Evolutionary conservation across 768 basidiomycete genomes (phyloP), one percentile per base, ranked within the genome.

Genomic region (Floccularia luteovirens): DNA sequence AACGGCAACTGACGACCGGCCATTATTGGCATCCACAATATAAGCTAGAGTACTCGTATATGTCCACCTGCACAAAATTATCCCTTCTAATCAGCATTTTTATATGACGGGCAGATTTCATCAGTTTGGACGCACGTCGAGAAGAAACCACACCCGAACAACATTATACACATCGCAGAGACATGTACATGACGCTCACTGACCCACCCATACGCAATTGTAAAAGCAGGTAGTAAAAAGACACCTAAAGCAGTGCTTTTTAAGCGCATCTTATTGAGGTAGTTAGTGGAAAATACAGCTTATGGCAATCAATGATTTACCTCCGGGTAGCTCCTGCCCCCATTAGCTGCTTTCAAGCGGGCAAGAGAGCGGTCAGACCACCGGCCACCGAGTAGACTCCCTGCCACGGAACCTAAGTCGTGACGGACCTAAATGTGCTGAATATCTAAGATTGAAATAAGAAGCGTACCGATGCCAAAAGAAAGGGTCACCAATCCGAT

Each of bases 1-100:
- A 5, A 78, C 74, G 1, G 85, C 88, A 2, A 76, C 75, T 3
- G 82, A 77, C 1, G 86, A 86, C 21, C 85, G 74, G 6, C 90
- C 91, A 4, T 69, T 66, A 54, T 93, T 96, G 3, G 88, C 77
- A 49, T 96, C 90, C 12, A 92, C 88, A 24, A 92, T 68, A 50
- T 91, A 93, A 0, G 90, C 83, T 22, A 93, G 60, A 0, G 84
- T 82, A 36, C 77, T 77, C 12, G 77, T 61, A 53, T 85, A 83
- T 36, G 80, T 55, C 60, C 63, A 68, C 36, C 66, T 69, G 19
- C n/a, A 12, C 39, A 27, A 38, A 5, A 34, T 22, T 8, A 38
- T 22, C 1, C 14, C 13, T n/a, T n/a, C 16, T 7, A 23, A 13
- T 30, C n/a, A n/a, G 11, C n/a, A n/a, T n/a, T n/a, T n/a, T n/a